Base-by-base conservation (phyloP, 768 basidiomycete species). In the Tylopilus sp. region DNA sequence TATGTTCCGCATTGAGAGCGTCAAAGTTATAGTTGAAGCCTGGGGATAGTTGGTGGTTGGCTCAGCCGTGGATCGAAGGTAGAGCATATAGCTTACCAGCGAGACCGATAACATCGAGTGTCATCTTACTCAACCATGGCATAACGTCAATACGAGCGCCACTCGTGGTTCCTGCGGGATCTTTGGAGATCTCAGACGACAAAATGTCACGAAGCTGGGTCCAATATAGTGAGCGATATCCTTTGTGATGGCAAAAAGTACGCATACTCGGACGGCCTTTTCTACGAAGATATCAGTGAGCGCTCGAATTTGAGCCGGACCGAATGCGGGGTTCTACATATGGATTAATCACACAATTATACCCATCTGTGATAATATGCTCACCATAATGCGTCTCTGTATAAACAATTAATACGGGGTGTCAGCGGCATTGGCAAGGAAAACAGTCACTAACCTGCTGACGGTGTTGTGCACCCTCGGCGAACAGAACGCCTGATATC, bases 321-420 rank as follows among this genome's bases (percentile, higher is more conserved):
- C 82, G 59, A 87, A 87, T 0, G 84, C 84, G n/a, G 85, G 84
- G 55, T 86, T 86, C 85, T 76, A n/a, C n/a, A 26, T 10, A 21
- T 22, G 12, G 11, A 12, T n/a, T 41, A 46, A 34, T 48, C 30
- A 38, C 12, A 28, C 6, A 22, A 24, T 14, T 2, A 10, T n/a
- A 6, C 11, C 16, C 9, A 6, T 30, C 11, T 3, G n/a, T 10
- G 41, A 45, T 7, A 12, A 21, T 4, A 2, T 31, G 26, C 16
- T 31, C 29, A 71, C 70, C 85, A 86, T 37, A 11, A 54, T 37
- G 51, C 53, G 41, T 41, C 64, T 56, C 60, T 62, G 19, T 44
- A 42, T 8, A 40, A 14, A 17, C 3, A 7, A 28, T 1, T 24
- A 25, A 34, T 26, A 31, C 26, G 16, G 16, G n/a, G 26, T 9